Evolutionary conservation across 116 monocot species (phyloP), one percentile per base, ranked within the genome.

Genomic region (Phalaenopsis hybrid): DNA sequence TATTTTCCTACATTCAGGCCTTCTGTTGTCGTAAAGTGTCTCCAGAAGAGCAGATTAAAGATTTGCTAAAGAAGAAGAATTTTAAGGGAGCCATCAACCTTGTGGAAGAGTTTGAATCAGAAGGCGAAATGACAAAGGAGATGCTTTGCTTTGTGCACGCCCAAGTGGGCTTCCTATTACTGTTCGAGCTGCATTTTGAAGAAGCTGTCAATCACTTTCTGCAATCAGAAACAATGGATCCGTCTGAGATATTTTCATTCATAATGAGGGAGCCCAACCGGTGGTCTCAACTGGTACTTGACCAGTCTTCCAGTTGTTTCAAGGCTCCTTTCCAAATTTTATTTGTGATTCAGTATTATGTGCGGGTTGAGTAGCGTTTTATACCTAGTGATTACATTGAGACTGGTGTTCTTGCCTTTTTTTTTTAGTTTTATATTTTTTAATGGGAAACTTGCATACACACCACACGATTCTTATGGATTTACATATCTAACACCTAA

Each of bases 191-290:
- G 88, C 95, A 89, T 84, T 99, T 99, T 79, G 92, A 99, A 86
- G 95, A 99, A 65, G 99, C 99, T 82, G 88, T 99, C 44, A 84
- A 94, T 82, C 99, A 99, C 79, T 99, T 99, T 82, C 84, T 99
- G 89, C 89, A 88, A 59, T 92, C 99, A 75, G 93, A 99, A 82
- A 73, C 88, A 68, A 91, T 99, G 95, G 92, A 99, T 50, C 95
- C 99, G 65, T 89, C 93, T 78, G 99, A 99, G 81, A 88, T 99
- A 41, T 99, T 99, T 85, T 95, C 95, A 45, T 95, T 99, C 78
- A 95, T 99, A 78, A 95, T 95, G 89, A 86, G 85, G 85, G 93
- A 99, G 50, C 92, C 97, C 74, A 99, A 99, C 79, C 93, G 92
- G 25, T 99, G 98, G 99, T 95, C 93, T 23, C 65, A 85, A 20